A percentile compares a stretch with the other conserved stretches of the same genome.
These are phyloP conservation scores for Ogataea sp. DNA, from an alignment of 805 yeast genomes.

Conservation along the genomic window DNA sequence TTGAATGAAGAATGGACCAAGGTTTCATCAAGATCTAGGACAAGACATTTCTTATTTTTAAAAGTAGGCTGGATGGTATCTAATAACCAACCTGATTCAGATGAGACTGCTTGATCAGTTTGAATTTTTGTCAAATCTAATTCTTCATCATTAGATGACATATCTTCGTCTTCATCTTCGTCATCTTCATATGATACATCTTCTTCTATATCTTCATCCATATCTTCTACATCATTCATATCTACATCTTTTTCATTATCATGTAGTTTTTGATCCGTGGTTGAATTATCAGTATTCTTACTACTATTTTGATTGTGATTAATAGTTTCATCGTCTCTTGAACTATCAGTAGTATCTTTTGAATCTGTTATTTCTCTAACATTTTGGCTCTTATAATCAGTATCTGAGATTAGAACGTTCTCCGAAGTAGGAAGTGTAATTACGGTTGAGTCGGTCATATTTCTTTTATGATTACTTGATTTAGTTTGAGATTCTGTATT, in stretches of 20 bases:
- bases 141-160: conserved; percentile 20
- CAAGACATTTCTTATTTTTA: conserved; percentile 70
- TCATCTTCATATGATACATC: conserved; percentile 2
- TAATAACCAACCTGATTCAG: conserved; percentile 53
- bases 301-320: conserved; percentile 14
- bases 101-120: conserved; percentile 62
- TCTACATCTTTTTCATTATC: conserved; percentile 5
- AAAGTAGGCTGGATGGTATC: conserved; percentile 43
- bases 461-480: background rate
- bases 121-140: conserved; percentile 59
- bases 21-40: conserved; percentile 92
- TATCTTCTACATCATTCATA: conserved; percentile 21
- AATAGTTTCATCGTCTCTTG: conserved; percentile 26
- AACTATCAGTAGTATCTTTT: conserved; percentile 27
- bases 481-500: background rate
- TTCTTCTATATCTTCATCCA: conserved; percentile 2
- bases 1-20: conserved; percentile 93
- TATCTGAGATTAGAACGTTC: background rate
- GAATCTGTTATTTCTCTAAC: conserved; percentile 22
- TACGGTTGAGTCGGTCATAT: conserved; percentile 3
- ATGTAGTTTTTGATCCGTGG: too few relatives aligned
- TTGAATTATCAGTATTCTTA: conserved; percentile 27
- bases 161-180: conserved; percentile 10
- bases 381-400: conserved; percentile 8
- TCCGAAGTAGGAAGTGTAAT: background rate